Conservation (phyloP, 176 grass and related monocot genomes). For the Saccharum spontaneum region DNA sequence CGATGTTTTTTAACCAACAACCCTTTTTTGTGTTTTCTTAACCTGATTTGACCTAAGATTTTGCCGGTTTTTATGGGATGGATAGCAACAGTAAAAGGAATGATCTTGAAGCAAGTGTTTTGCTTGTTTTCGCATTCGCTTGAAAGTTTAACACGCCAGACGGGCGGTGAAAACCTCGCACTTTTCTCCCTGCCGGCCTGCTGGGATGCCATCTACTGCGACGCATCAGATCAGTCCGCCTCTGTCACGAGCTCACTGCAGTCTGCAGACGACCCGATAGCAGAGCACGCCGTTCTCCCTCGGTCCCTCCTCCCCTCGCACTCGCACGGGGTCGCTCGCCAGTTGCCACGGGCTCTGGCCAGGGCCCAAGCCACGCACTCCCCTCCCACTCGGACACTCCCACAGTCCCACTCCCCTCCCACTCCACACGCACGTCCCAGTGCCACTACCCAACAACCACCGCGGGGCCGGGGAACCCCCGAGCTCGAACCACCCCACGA, state of each 20-base stretch:
- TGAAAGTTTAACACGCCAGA: neutral
- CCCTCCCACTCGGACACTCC: neutral
- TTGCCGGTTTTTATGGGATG: too few species aligned
- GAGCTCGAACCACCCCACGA: neutral
- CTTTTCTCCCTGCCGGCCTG: neutral
- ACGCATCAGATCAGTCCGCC: slow-evolving; percentile 1
- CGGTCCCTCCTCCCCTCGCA: too few species aligned
- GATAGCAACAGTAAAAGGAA: too few species aligned
- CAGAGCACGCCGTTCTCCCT: neutral
- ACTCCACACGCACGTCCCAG: neutral
- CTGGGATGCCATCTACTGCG: neutral
- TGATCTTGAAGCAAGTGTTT: too few species aligned
- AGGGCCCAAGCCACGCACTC: neutral
- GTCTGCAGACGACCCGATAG: neutral
- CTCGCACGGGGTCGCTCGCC: neutral
- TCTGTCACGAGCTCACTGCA: neutral
- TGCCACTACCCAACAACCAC: slow-evolving; percentile 49
- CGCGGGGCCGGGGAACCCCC: slow-evolving; percentile 26
- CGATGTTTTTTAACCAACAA: too few species aligned
- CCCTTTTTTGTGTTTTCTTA: too few species aligned
- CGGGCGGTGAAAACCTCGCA: neutral
- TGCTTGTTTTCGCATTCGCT: too few species aligned
- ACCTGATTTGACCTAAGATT: too few species aligned
- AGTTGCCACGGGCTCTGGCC: neutral
- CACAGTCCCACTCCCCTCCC: slow-evolving; percentile 7